phyloP scores from a whole-genome alignment of 768 basidiomycete species.

The Trametopsis cervina region DNA sequence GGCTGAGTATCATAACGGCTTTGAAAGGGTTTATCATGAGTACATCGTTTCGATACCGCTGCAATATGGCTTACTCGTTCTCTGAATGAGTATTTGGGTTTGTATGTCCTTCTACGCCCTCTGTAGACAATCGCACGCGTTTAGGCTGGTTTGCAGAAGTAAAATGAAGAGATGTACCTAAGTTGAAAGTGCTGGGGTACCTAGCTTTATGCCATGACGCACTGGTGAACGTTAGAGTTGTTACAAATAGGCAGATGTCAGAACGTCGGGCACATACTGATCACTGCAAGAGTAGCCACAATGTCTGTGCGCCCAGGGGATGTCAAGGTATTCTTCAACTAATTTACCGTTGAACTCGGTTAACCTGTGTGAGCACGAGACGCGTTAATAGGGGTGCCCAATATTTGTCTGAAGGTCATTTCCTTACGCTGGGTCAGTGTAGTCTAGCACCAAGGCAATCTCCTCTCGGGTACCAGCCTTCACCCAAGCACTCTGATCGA shows the following conservation, averaged over 20 bases:
- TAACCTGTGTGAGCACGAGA: conserved; percentile 43
- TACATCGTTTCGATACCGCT: conserved; percentile 2
- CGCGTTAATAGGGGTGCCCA: conserved; percentile 2
- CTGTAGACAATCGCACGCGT: conserved; percentile 26
- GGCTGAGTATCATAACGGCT: conserved; percentile 80
- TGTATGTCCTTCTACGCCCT: conserved; percentile 68
- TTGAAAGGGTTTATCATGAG: conserved; percentile 14
- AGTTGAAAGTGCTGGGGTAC: conserved; percentile 79
- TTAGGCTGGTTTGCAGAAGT: neutral
- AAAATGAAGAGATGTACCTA: conserved; percentile 40
- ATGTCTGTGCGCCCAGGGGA: conserved; percentile 82
- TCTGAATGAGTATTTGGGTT: conserved; percentile 80
- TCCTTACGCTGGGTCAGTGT: conserved; percentile 43
- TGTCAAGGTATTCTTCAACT: conserved; percentile 72
- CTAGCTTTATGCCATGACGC: conserved; percentile 86
- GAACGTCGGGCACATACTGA: conserved; percentile 48
- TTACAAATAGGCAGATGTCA: conserved; percentile 18
- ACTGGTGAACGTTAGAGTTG: conserved; percentile 29
- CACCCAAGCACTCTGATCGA: conserved; percentile 94
- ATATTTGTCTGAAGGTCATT: conserved; percentile 8
- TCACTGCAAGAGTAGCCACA: conserved; percentile 95
- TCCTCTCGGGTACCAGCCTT: conserved; percentile 53
- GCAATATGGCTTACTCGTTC: conserved; percentile 57
- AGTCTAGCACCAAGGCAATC: conserved; percentile 84
- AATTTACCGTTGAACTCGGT: conserved; percentile 76